Percentiles rank a stretch among this genome's conserved stretches.
Conservation (phyloP, 805 yeast species). For the Cyberlindnera subsufficiens region DNA sequence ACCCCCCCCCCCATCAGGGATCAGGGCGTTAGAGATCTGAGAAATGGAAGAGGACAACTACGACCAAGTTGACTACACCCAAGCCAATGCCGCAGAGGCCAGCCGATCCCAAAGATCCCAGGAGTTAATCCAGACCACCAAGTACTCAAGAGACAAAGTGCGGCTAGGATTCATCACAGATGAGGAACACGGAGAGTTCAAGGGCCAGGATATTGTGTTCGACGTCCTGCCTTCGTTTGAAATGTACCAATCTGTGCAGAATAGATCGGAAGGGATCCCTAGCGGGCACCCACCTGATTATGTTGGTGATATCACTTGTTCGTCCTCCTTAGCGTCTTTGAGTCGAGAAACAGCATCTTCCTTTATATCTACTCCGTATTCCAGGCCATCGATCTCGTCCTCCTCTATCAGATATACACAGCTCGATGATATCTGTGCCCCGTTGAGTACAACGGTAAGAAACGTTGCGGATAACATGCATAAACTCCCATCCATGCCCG, state of each 20-base stretch:
- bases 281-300: not conserved
- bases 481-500: conserved; percentile 29
- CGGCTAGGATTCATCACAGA: conserved; percentile 8
- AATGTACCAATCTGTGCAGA: conserved; percentile 46
- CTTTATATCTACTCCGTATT: not conserved
- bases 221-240: conserved; percentile 67
- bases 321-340: not conserved
- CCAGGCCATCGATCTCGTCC: not conserved
- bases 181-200: conserved; percentile 5
- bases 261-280: not conserved
- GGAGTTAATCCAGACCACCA: conserved; percentile 2
- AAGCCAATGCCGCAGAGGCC: conserved; percentile 8
- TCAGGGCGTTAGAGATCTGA: no score
- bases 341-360: no score
- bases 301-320: conserved; percentile 7
- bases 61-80: conserved; percentile 12
- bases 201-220: conserved; percentile 19
- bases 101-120: conserved; percentile 4
- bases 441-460: no score
- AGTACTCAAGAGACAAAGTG: conserved; percentile 1
- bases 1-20: no score
- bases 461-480: conserved; percentile 48
- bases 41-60: conserved; percentile 1
- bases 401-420: not conserved
- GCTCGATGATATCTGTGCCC: not conserved